Base-by-base conservation (phyloP, 1,139 yeast genomes). In the Zygotorulaspora mrakii region DNA sequence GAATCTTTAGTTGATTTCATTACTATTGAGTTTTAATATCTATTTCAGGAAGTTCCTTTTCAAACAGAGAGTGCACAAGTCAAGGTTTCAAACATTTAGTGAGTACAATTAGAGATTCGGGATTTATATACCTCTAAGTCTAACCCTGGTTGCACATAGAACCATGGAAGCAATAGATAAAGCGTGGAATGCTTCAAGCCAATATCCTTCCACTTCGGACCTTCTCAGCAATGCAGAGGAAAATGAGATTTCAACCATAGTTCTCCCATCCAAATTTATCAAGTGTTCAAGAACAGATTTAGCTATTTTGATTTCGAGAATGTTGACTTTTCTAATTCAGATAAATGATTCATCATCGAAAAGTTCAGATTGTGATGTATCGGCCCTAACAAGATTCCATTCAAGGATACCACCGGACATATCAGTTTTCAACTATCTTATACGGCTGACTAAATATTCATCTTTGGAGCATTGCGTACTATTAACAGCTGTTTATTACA, bases 381-480 rank as follows among this genome's bases (percentile, higher is more conserved):
- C 39, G 14, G 65, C 72, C 31, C 69, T 91, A 37, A 91, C 98
- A 0, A 71, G 97, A 49, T 91, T 89, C 60, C 98, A 91, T 61
- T 88, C 96, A 4, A 66, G 96, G 47, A 80, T 94, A 0, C 96
- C 96, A 1, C 97, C 98, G 0, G 76, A 76, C 16, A 91, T 91
- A 33, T 82, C 95, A 1, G 77, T 88, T 5, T 75, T 74, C 46
- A 86, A 85, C 42, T 91, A 91, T 55, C 66, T 91, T 33, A 65
- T 79, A 33, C 74, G 98, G 52, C 69, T 91, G 37, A 74, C 91
- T 5, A 83, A 85, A 54, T 91, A 85, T 64, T 88, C 95, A 48
- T 79, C 87, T 37, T 70, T 89, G 47, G 95, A 88, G 50, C 82
- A 85, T 46, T 84, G 91, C 5, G 84, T 89, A 2, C 67, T 91